Evolutionary conservation across 768 basidiomycete species (phyloP), one percentile per base, ranked within the genome.

Genomic region (Sistotremastrum niveocremeum): DNA sequence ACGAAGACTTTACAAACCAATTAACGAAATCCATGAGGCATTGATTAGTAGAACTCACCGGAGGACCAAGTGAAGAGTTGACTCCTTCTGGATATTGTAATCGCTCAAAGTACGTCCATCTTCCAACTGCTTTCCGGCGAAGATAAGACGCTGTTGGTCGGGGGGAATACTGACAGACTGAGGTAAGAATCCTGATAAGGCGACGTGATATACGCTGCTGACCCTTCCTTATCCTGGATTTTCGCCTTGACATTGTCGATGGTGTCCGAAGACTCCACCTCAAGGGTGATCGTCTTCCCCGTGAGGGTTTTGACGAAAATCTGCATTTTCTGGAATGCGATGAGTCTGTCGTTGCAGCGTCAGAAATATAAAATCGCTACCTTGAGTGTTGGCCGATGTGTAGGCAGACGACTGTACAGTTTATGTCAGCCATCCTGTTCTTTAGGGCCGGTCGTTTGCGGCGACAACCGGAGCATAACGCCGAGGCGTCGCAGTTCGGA

Each of bases 31-130:
- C 46, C 31, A 45, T 51, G 56, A 32, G 44, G 9, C 37, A 29
- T 12, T 30, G 8, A 31, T 28, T 12, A 36, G 20, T 8, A 44
- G n/a, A 43, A 62, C 80, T 60, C 51, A 86, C 86, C 89, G 88
- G 65, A 94, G 88, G 55, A 97, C 91, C 57, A 97, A 73, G 70
- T 98, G 93, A 55, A 98, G 86, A 30, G 93, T 98, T 20, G 89
- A 93, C 67, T 97, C 93, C 69, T 93, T 91, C 71, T 93, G 90
- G 61, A 94, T 95, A 72, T 94, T 94, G 74, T 94, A 97, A 69
- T 98, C 94, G 54, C 77, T 84, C 39, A 97, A 72, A 5, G 93
- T 97, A 56, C 94, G 85, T 41, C 94, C 94, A 65, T 98, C 94
- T 68, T 98, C 94, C 49, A 97, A 79, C 66, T 97, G 94, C 76